phyloP scores from a whole-genome alignment of 257 asterid species.

The Penstemon davidsonii region DNA sequence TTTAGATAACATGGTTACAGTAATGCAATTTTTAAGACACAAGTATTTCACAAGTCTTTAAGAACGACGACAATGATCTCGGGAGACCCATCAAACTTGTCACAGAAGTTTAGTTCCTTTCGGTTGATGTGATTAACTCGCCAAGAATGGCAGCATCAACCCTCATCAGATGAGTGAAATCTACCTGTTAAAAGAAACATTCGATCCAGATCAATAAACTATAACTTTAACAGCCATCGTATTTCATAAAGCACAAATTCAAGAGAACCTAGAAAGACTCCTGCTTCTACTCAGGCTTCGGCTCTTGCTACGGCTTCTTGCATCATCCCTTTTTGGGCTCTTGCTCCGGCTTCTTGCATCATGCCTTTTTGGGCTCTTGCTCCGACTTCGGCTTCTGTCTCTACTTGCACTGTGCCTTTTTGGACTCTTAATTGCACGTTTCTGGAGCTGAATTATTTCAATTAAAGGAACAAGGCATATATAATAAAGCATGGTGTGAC shows the following conservation, averaged over 20 bases:
- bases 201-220: not conserved
- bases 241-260: not conserved
- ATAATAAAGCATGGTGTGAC: slow-evolving; percentile 17
- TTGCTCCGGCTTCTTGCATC: slow-evolving; percentile 19
- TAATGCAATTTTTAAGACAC: not conserved
- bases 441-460: slow-evolving; percentile 51
- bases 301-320: slow-evolving; percentile 32
- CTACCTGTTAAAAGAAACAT: slow-evolving; percentile 37
- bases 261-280: slow-evolving; percentile 64
- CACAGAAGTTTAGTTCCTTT: slow-evolving; percentile 10
- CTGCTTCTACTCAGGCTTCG: slow-evolving; percentile 67
- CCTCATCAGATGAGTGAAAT: slow-evolving; percentile 15
- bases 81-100: not conserved
- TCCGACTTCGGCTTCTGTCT: slow-evolving; percentile 36
- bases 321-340: slow-evolving; percentile 24
- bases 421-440: slow-evolving; percentile 66
- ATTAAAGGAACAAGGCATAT: slow-evolving; percentile 23
- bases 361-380: slow-evolving; percentile 31
- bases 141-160: slow-evolving; percentile 14
- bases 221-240: not conserved
- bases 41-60: not conserved
- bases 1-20: no score
- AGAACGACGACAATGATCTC: not conserved
- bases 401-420: slow-evolving; percentile 44
- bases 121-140: slow-evolving; percentile 11